phyloP scores from a whole-genome alignment of 2,329 filamentous ascomycete genomes.

The Coniella lustricola region DNA sequence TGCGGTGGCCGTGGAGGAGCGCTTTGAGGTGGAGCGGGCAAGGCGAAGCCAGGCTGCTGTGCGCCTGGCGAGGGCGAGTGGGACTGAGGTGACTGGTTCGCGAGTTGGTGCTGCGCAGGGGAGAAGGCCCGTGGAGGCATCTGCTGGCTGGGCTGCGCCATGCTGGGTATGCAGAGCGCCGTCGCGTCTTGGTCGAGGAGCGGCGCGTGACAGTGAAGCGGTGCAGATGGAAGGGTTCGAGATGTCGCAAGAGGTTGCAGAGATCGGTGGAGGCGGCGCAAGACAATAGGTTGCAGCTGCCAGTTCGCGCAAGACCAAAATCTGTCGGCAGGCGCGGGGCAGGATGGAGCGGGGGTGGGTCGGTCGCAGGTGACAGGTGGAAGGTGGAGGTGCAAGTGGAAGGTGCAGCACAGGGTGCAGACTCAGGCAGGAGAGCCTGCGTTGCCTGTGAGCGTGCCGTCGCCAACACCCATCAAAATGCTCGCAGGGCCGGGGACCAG shows the following conservation, averaged over 20 bases:
- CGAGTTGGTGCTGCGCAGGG: conserved; percentile 41
- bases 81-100: not conserved
- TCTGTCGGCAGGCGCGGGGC: not conserved
- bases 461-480: conserved; percentile 9
- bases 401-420: conserved; percentile 4
- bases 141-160: conserved; percentile 25
- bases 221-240: not conserved
- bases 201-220: not conserved
- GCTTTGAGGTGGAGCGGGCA: conserved; percentile 24
- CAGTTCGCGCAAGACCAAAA: not conserved
- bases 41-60: conserved; percentile 46
- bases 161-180: conserved; percentile 2
- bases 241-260: too few species aligned
- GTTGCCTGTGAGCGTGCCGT: conserved; percentile 10
- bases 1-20: not conserved
- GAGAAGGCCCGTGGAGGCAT: conserved; percentile 51
- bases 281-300: not conserved
- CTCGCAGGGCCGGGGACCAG: not conserved
- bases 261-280: too few species aligned
- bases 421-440: conserved; percentile 16
- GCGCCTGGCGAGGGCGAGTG: conserved; percentile 53
- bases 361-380: not conserved
- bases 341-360: not conserved
- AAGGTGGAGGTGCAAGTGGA: not conserved
- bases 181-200: not conserved